phyloP scores from a whole-genome alignment of 2,329 filamentous ascomycete genomes.

The Colletotrichum chlorophyti region DNA sequence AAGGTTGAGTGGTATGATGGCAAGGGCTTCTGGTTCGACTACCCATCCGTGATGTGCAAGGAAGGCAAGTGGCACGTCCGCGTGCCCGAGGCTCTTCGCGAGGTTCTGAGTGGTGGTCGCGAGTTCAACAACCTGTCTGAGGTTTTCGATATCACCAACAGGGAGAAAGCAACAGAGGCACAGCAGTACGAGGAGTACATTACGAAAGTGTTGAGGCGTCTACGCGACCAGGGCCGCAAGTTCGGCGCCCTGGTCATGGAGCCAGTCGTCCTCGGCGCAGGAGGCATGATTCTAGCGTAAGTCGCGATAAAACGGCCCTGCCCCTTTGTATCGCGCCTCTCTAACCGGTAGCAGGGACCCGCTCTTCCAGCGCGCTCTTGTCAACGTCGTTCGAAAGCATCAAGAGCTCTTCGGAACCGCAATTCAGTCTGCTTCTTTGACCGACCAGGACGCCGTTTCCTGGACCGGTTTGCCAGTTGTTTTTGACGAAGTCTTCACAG shows the following conservation, averaged over 20 bases:
- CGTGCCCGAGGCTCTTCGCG: constrained; percentile 55
- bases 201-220: constrained; percentile 53
- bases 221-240: constrained; percentile 64
- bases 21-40: constrained; percentile 82
- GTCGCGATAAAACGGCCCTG: constrained; percentile 39
- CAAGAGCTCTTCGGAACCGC: constrained; percentile 58
- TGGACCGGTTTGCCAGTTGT: constrained; percentile 82
- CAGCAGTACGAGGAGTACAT: constrained; percentile 68
- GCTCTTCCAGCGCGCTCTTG: constrained; percentile 77
- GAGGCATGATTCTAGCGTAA: constrained; percentile 82
- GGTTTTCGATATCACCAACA: constrained; percentile 65
- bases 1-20: constrained; percentile 88
- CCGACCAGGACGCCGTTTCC: constrained; percentile 32
- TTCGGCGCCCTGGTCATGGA: constrained; percentile 84
- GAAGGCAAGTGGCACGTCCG: constrained; percentile 71
- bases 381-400: constrained; percentile 68
- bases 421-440: constrained; percentile 7
- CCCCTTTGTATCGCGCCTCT: no score
- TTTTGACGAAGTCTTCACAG: constrained; percentile 89
- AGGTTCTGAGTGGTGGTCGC: constrained; percentile 50
- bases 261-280: constrained; percentile 80
- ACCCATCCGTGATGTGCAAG: constrained; percentile 73
- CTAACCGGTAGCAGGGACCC: constrained; percentile 67
- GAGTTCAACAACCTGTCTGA: constrained; percentile 56
- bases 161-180: constrained; percentile 52